Evolutionary conservation across 257 asterid genomes (phyloP), one percentile per base, ranked within the genome.

Genomic region (Anisodus tanguticus): DNA sequence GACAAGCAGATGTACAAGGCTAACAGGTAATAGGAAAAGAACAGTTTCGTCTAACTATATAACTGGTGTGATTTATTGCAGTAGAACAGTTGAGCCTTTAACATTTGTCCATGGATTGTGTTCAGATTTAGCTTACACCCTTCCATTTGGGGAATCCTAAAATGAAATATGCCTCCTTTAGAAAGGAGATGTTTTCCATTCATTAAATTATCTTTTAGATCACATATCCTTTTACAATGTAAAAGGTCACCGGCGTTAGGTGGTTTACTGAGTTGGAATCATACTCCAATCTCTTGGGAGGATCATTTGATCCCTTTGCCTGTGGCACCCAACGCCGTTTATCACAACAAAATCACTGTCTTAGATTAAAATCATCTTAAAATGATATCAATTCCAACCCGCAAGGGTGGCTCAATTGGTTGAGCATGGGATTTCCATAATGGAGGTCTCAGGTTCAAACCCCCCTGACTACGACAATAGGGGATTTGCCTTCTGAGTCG

Each of bases 51-150:
- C 35, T 43, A 41, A 17, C 47, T 63, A 22, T 37, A 68, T 68
- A 68, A 39, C 57, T 41, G 41, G 41, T n/a, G 54, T 70, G 54
- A 70, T 41, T 41, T 7, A 70, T 70, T 16, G 78, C 8, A 2
- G 31, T 43, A 74, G 60, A 49, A 12, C 22, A 49, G 43, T 51
- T 47, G 22, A 19, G 22, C 81, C 22, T 74, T 53, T 22, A 11
- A 49, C 62, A 74, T 53, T 49, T 74, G 3, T 17, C 60, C 80
- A 49, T 22, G 19, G 81, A 74, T 74, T 74, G 60, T 49, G 43
- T 74, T 74, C 19, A 74, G 41, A 74, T 53, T 72, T 49, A 74
- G 81, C 6, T 72, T 74, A 19, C 81, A 47, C 19, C 81, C 8
- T 74, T 74, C 45, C 19, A 0, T 13, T 22, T 37, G 9, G 43